phyloP scores from a whole-genome alignment of 139 green algal genomes.

The Chlamydomonas sphaeroides region DNA sequence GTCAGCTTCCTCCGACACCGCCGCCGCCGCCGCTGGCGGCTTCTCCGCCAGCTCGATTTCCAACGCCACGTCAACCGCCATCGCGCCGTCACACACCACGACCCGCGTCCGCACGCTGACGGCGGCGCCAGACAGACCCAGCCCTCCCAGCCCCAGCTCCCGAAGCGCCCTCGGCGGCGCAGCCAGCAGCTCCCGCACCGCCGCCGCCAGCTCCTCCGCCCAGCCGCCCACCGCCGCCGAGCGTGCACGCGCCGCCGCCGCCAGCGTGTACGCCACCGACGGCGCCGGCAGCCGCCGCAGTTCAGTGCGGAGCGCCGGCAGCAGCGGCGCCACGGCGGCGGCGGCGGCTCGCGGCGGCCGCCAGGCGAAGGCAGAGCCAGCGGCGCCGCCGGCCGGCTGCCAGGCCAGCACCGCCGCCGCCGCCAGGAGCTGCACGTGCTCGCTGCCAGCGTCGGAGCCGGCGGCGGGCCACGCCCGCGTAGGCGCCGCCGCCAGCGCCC shows the following conservation, averaged over 20 bases:
- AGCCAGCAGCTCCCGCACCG: not conserved
- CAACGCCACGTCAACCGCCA: not conserved
- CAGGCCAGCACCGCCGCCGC: too few species aligned
- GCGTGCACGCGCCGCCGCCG: not conserved
- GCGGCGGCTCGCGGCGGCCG: not conserved
- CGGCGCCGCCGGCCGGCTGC: not conserved
- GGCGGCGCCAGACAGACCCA: not conserved
- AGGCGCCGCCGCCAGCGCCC: not conserved
- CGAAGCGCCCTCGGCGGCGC: not conserved
- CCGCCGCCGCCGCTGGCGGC: too few species aligned
- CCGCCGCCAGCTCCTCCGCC: not conserved
- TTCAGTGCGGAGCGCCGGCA: not conserved
- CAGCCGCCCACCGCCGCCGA: not conserved
- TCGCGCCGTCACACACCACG: not conserved
- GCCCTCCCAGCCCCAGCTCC: not conserved
- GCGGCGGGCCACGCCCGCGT: too few species aligned
- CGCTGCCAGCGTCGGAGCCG: not conserved
- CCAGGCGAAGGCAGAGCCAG: too few species aligned
- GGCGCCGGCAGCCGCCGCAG: not conserved
- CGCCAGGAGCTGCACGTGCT: conserved; percentile 19
- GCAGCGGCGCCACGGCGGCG: not conserved
- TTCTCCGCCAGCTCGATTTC: conserved; percentile 11
- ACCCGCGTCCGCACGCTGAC: not conserved
- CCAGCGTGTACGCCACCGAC: not conserved
- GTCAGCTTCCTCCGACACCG: not conserved